Conservation (phyloP, 306 rosid species). For the Fagus crenata region DNA sequence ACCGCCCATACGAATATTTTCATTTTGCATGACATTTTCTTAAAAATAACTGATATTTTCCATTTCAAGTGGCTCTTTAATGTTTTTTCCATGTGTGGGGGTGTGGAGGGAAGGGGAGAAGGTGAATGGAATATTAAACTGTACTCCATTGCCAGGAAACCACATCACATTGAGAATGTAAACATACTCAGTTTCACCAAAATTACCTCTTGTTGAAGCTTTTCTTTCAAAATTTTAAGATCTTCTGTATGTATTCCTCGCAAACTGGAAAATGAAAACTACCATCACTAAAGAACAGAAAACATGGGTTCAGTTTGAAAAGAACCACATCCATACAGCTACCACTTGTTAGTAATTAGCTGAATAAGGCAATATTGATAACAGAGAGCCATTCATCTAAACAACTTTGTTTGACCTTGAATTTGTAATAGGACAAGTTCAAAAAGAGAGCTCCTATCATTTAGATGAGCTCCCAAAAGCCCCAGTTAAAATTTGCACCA, state of each 20-base stretch:
- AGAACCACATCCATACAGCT: constrained; percentile 8
- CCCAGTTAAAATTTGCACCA: not conserved
- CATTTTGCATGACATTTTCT: not conserved
- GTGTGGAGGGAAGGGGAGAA: not conserved
- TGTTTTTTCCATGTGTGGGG: not conserved
- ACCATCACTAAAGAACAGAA: constrained; percentile 20
- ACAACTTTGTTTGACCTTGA: not conserved
- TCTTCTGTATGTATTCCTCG: constrained; percentile 65
- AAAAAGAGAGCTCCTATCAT: not conserved
- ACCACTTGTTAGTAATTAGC: not conserved
- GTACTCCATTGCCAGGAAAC: not conserved
- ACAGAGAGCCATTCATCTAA: not conserved
- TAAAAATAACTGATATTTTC: not conserved
- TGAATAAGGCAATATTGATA: not conserved
- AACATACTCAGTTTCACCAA: not conserved
- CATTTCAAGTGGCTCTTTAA: not conserved
- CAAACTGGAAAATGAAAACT: constrained; percentile 53
- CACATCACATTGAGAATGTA: not conserved
- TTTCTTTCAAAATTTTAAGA: constrained; percentile 73
- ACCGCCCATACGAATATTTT: not conserved
- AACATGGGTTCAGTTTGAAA: constrained; percentile 20
- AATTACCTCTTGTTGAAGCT: constrained; percentile 84
- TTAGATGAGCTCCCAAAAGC: not conserved
- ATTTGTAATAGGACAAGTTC: not conserved
- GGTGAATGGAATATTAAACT: constrained; percentile 5